Base-by-base conservation (phyloP, 805 yeast genomes). In the Debaryomyces tyrocola region DNA sequence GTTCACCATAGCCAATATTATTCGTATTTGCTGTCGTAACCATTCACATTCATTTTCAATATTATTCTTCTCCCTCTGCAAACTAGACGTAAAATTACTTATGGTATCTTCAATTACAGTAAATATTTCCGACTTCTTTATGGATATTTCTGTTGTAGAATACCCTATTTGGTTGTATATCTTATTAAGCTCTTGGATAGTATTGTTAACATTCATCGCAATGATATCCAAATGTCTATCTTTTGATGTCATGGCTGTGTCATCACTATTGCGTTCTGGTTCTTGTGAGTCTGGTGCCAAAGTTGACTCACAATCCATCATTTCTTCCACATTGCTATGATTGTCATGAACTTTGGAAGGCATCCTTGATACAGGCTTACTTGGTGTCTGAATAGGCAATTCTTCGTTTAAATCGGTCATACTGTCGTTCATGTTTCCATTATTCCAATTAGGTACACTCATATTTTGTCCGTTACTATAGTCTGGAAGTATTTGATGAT, bases 161-260 rank as follows among this genome's bases (percentile, higher is more conserved):
- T 77, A 80, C 1, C 87, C 87, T 35, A 82, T 82, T 47, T 72
- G 75, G 40, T 67, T 66, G 57, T 80, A 80, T 8, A 80, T 71
- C 4, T 56, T 55, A 42, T 75, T 71, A n/a, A 82, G 58, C 43
- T 77, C 74, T 51, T 49, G 52, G 14, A 73, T 62, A 7, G 76
- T 66, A n/a, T 54, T 51, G 44, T 64, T 63, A n/a, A 73, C 70
- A 31, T 68, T 63, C 20, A 57, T 47, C 4, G 68, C 62, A 14
- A 72, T 67, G 20, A 56, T 44, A 34, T 69, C 71, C 39, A 70
- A 60, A 35, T 60, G 62, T 17, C 52, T 45, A 20, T 47, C 48
- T 20, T 39, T 40, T 20, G 20, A 24, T 33, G n/a, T 37, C 46
- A 18, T n/a, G 11, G 29, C 20, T 7, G 20, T 37, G 46, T 20